Percentiles rank a stretch among this genome's conserved stretches.
Evolutionary conservation across 225 moss, liverwort and hornwort genomes (phyloP).

Genomic region (Asterella californica): DNA sequence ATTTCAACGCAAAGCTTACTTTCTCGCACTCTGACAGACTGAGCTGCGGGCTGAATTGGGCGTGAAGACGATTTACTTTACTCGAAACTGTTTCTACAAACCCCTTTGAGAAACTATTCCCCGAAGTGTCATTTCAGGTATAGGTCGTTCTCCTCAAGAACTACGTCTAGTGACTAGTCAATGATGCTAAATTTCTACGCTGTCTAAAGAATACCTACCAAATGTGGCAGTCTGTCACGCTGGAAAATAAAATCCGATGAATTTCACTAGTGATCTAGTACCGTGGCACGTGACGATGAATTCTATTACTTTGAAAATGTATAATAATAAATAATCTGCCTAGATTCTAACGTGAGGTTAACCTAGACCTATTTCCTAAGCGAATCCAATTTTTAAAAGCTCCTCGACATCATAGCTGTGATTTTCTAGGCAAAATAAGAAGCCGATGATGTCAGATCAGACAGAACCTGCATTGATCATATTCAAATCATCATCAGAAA

Average conservation of each 20-base stretch:
- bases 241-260: background rate
- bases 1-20: too few relatives aligned
- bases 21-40: too few relatives aligned
- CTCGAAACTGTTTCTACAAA: too few relatives aligned
- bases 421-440: conserved; percentile 66
- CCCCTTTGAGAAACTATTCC: too few relatives aligned
- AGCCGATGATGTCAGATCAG: conserved; percentile 72
- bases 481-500: background rate
- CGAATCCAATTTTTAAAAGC: background rate
- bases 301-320: background rate
- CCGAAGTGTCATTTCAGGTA: too few relatives aligned
- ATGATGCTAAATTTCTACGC: background rate
- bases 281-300: background rate
- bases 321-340: conserved; percentile 4
- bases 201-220: background rate
- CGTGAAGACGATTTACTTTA: too few relatives aligned
- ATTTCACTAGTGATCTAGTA: background rate
- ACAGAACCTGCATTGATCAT: conserved; percentile 51
- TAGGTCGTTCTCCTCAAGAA: too few relatives aligned
- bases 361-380: background rate
- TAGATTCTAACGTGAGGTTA: background rate
- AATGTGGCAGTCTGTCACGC: background rate
- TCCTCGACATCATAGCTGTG: background rate
- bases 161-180: background rate
- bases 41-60: too few relatives aligned